A percentile compares a stretch with the other conserved stretches of the same genome.
These are phyloP conservation scores for Globisporangium cylindrosporum DNA, from an alignment of 352 stramenopile genomes.

Conservation along the genomic window DNA sequence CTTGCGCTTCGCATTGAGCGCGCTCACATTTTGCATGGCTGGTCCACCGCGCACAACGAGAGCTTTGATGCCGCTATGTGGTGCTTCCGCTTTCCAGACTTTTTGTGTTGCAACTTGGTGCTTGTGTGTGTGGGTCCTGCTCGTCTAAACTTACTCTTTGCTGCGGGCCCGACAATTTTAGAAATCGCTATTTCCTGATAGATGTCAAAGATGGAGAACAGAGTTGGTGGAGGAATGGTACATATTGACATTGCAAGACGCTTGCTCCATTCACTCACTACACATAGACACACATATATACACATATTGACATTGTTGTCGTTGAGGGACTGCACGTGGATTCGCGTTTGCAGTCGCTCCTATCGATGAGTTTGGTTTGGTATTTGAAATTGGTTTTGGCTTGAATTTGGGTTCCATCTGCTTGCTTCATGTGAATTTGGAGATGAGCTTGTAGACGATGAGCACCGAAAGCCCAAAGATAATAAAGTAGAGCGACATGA, in stretches of 20 bases:
- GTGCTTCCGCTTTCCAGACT: not conserved
- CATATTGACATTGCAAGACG: not conserved
- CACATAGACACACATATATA: not conserved
- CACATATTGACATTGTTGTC: not conserved
- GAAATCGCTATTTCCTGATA: not conserved
- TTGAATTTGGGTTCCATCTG: not conserved
- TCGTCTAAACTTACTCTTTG: not conserved
- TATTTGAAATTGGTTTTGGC: not conserved
- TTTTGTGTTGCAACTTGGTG: not conserved
- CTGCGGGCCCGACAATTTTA: not conserved
- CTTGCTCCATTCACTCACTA: not conserved
- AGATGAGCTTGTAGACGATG: constrained; percentile 72
- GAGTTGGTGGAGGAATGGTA: not conserved
- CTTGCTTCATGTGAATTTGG: constrained; percentile 47
- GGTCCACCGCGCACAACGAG: not conserved
- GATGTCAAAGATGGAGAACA: not conserved
- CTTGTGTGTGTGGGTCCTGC: not conserved
- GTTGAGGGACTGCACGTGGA: not conserved
- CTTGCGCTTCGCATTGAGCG: constrained; percentile 25
- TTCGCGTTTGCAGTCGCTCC: constrained; percentile 1
- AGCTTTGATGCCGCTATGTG: not conserved
- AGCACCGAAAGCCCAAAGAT: constrained; percentile 66
- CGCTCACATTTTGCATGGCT: constrained; percentile 20
- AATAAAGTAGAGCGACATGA: constrained; percentile 76
- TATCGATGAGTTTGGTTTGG: not conserved